Percentiles rank a stretch among this genome's conserved stretches.
These are phyloP conservation scores for Acanthamoeba healyi DNA, from an alignment of 208 protist species.

Conservation along the genomic window DNA sequence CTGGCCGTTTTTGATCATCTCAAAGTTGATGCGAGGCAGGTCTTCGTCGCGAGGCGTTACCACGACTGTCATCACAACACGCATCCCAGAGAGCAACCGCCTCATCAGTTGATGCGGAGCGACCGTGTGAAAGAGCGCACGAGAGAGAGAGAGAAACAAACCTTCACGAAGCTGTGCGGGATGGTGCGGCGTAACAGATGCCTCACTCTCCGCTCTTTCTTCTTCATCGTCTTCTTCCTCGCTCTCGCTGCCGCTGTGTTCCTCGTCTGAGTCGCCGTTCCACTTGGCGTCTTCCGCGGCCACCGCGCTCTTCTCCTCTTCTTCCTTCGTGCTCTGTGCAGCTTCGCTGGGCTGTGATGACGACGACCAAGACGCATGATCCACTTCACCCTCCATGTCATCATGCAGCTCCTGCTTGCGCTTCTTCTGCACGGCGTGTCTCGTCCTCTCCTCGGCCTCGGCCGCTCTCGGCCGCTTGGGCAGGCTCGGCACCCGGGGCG, in stretches of 20 bases:
- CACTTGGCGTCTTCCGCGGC: constrained; percentile 5
- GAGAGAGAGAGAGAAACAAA: neutral
- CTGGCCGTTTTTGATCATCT: constrained; percentile 68
- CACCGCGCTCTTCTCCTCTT: neutral
- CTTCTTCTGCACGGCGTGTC: no score
- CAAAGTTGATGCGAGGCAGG: constrained; percentile 59
- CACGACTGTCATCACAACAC: no score
- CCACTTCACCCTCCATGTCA: no score
- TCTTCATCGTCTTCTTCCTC: constrained; percentile 27
- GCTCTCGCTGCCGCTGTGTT: constrained; percentile 42
- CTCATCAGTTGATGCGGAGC: no score
- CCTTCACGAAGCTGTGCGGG: neutral
- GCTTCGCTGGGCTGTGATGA: neutral
- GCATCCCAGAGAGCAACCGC: no score
- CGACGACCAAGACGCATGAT: no score
- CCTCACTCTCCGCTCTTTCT: neutral
- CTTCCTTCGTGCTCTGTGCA: neutral
- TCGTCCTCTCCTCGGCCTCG: no score
- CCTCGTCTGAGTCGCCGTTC: constrained; percentile 37
- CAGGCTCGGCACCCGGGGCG: no score
- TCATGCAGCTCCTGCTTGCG: no score
- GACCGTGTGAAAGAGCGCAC: no score
- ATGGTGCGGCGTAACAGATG: neutral
- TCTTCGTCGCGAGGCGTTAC: neutral
- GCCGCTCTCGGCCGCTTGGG: no score